Percentiles rank a stretch among this genome's conserved stretches.
Conservation (phyloP, 495 filamentous ascomycete genomes). For the Talaromyces adpressus region DNA sequence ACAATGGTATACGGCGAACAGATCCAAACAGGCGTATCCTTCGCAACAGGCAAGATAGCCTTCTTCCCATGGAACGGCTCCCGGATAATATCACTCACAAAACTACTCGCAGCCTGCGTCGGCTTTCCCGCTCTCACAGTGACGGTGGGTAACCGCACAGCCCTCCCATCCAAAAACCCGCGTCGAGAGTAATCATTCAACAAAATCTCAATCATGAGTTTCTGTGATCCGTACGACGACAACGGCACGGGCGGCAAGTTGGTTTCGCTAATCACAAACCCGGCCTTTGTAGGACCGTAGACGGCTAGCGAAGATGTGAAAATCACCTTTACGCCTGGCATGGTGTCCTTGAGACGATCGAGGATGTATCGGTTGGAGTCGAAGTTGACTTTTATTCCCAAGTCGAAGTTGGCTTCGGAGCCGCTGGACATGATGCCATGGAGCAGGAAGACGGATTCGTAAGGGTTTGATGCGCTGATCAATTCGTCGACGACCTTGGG, state of each 20-base stretch:
- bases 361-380: constrained; percentile 61
- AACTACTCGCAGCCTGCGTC: constrained; percentile 67
- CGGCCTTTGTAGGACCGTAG: constrained; percentile 45
- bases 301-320: constrained; percentile 53
- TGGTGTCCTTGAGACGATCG: constrained; percentile 48
- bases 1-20: constrained; percentile 60
- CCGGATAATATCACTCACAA: constrained; percentile 66
- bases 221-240: constrained; percentile 71
- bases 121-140: constrained; percentile 68
- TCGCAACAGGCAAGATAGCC: constrained; percentile 53
- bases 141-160: constrained; percentile 68
- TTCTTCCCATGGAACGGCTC: constrained; percentile 58
- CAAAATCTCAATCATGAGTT: constrained; percentile 66
- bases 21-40: constrained; percentile 54
- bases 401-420: constrained; percentile 66
- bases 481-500: constrained; percentile 50
- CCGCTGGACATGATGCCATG: constrained; percentile 84
- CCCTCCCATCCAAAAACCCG: constrained; percentile 59
- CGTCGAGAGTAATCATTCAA: constrained; percentile 71
- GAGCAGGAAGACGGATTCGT: constrained; percentile 65
- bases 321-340: constrained; percentile 57
- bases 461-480: constrained; percentile 29
- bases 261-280: constrained; percentile 43
- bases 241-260: constrained; percentile 58
- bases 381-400: constrained; percentile 68